Evolutionary conservation across 2,329 filamentous ascomycete species (phyloP).

Genomic region (Coccinonectria pachysandricola): DNA sequence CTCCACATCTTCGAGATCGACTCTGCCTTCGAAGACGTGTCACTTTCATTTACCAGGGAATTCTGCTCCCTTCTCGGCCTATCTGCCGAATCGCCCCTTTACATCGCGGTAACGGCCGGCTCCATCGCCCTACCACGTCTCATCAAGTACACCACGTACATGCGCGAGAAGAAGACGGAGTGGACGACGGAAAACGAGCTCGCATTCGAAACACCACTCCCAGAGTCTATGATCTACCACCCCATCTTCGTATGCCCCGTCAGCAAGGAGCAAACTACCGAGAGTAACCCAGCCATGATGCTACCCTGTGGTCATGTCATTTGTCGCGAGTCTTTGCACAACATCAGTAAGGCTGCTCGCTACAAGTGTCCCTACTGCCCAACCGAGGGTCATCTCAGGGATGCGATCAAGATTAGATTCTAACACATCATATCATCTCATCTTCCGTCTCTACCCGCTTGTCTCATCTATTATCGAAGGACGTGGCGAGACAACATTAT

Average conservation of each 20-base stretch:
- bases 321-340: slow-evolving; percentile 70
- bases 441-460: no score
- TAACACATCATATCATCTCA: slow-evolving; percentile 28
- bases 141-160: slow-evolving; percentile 78
- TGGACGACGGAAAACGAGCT: slow-evolving; percentile 91
- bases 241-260: slow-evolving; percentile 97
- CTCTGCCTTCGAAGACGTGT: slow-evolving; percentile 71
- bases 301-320: slow-evolving; percentile 93
- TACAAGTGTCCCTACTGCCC: slow-evolving; percentile 99
- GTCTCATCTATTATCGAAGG: no score
- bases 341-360: slow-evolving; percentile 64
- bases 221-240: slow-evolving; percentile 64
- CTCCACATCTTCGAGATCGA: slow-evolving; percentile 63
- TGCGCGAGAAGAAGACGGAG: slow-evolving; percentile 81
- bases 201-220: slow-evolving; percentile 61
- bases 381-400: slow-evolving; percentile 64
- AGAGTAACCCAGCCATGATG: slow-evolving; percentile 91
- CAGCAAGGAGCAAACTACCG: slow-evolving; percentile 90
- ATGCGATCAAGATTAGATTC: slow-evolving; percentile 64
- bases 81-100: slow-evolving; percentile 84
- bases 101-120: slow-evolving; percentile 84
- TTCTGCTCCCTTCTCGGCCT: slow-evolving; percentile 89
- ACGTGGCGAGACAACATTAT: no score
- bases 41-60: slow-evolving; percentile 80
- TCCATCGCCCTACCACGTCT: slow-evolving; percentile 83